Evolutionary conservation across 208 protist genomes (phyloP).

Genomic region (Leptomonas pyrrhocoris): DNA sequence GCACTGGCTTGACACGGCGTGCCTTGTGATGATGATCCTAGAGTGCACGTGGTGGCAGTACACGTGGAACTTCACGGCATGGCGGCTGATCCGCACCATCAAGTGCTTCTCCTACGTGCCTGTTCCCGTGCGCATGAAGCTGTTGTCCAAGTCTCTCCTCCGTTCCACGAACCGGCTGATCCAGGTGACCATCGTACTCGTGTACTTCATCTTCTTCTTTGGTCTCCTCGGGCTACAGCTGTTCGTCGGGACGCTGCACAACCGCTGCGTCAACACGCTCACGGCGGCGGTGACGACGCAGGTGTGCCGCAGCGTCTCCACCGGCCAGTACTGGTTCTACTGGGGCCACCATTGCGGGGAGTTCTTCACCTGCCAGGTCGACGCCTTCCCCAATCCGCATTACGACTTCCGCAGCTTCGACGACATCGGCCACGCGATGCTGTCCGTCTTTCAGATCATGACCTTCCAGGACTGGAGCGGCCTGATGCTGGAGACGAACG

Average conservation of each 20-base stretch:
- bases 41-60: conserved; percentile 75
- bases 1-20: conserved; percentile 92
- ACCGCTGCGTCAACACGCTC: conserved; percentile 77
- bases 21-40: conserved; percentile 78
- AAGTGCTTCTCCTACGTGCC: conserved; percentile 84
- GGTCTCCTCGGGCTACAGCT: conserved; percentile 85
- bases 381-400: conserved; percentile 76
- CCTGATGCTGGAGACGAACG: conserved; percentile 84
- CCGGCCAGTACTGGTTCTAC: conserved; percentile 72
- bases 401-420: conserved; percentile 91
- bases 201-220: conserved; percentile 92
- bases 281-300: conserved; percentile 55
- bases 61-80: conserved; percentile 87
- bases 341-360: conserved; percentile 67
- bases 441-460: conserved; percentile 89
- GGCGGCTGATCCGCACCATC: conserved; percentile 85
- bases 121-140: conserved; percentile 73
- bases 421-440: conserved; percentile 85
- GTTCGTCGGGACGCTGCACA: conserved; percentile 76
- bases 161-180: conserved; percentile 79
- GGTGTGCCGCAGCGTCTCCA: conserved; percentile 62
- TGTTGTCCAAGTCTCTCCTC: conserved; percentile 87
- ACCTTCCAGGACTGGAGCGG: conserved; percentile 91
- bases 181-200: conserved; percentile 67
- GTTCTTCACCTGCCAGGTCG: conserved; percentile 57